Percentiles rank a stretch among this genome's conserved stretches.
phyloP scores from a whole-genome alignment of 495 filamentous ascomycete species.

The Friedmanniomyces endolithicus region DNA sequence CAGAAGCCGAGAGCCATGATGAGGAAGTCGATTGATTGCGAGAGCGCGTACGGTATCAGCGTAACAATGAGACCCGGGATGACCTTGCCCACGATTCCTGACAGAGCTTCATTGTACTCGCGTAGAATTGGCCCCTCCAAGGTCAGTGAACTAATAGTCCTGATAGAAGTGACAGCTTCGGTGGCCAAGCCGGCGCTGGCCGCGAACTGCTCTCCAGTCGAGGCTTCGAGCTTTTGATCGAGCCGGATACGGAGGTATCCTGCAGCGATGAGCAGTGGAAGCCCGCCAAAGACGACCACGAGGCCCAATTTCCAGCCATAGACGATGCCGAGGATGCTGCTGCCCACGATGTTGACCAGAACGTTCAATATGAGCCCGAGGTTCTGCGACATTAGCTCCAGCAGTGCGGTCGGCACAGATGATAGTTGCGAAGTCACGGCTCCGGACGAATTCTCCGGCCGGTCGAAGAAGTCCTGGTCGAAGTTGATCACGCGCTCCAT shows the following conservation, averaged over 20 bases:
- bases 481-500: constrained; percentile 45
- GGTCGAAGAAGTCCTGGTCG: constrained; percentile 53
- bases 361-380: constrained; percentile 25
- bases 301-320: constrained; percentile 29
- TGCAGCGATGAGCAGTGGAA: constrained; percentile 23
- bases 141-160: constrained; percentile 43
- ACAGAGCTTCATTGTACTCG: constrained; percentile 9
- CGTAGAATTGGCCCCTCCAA: constrained; percentile 24
- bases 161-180: constrained; percentile 42
- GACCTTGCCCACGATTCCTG: constrained; percentile 4
- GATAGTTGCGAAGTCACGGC: constrained; percentile 47
- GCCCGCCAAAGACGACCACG: constrained; percentile 25
- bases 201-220: constrained; percentile 22
- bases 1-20: constrained; percentile 43
- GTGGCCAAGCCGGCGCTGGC: constrained; percentile 32
- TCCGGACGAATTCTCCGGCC: constrained; percentile 48
- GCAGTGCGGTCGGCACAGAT: constrained; percentile 36
- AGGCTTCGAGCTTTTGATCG: constrained; percentile 30
- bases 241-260: constrained; percentile 33
- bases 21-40: constrained; percentile 31
- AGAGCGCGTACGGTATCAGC: constrained; percentile 19
- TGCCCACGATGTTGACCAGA: constrained; percentile 25
- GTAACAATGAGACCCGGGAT: constrained; percentile 3
- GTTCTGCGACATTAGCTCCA: constrained; percentile 27
- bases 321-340: constrained; percentile 22